Conservation (phyloP, 1,139 yeast genomes). For the Geotrichum fermentans region DNA sequence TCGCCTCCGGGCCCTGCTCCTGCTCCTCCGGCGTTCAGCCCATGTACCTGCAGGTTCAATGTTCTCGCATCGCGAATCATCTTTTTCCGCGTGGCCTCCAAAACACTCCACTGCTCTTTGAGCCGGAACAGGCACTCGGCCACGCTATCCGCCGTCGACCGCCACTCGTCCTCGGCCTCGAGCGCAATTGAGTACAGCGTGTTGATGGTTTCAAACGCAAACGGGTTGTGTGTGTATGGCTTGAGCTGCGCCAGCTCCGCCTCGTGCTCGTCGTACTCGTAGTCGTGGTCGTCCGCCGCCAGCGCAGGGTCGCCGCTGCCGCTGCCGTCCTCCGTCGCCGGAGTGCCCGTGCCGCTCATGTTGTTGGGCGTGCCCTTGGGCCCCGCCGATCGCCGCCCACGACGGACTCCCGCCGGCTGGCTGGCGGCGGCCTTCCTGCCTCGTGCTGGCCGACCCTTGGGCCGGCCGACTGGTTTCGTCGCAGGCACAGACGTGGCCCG, state of each 20-base stretch:
- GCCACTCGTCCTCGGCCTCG: conserved; percentile 30
- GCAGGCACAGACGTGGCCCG: neutral
- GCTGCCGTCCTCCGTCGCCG: neutral
- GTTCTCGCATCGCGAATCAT: conserved; percentile 4
- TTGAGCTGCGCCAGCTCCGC: neutral
- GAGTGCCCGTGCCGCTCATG: neutral
- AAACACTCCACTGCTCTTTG: conserved; percentile 3
- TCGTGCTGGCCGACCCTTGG: conserved; percentile 10
- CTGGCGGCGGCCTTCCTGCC: conserved; percentile 4
- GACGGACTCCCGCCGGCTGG: neutral
- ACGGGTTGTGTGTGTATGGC: conserved; percentile 13
- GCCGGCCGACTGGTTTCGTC: conserved; percentile 11
- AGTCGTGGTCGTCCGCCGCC: conserved; percentile 4
- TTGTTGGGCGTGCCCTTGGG: conserved; percentile 2
- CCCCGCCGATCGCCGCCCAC: conserved; percentile 6
- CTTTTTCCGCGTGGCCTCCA: conserved; percentile 2
- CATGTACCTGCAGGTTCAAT: conserved; percentile 1
- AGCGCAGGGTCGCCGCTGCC: neutral
- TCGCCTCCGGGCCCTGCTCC: neutral
- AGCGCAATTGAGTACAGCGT: conserved; percentile 21
- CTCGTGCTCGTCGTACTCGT: conserved; percentile 7
- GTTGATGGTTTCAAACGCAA: conserved; percentile 22
- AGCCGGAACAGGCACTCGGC: conserved; percentile 10
- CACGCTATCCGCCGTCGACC: conserved; percentile 25
- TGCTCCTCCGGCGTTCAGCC: conserved; percentile 1